Evolutionary conservation across 306 rosid species (phyloP).

Genomic region (Canavalia gladiata): DNA sequence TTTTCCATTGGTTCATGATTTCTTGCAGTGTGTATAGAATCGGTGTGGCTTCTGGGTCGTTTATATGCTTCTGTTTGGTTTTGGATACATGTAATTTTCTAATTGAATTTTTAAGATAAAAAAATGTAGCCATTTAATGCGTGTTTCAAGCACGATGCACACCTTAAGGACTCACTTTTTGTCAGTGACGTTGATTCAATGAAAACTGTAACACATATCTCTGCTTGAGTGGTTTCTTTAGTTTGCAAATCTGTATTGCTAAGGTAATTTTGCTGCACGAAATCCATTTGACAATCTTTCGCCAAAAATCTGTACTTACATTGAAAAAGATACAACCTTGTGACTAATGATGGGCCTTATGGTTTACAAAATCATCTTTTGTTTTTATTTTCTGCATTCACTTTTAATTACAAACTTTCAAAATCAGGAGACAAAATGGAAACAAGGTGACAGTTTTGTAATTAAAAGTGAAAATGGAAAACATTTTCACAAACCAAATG

Average conservation of each 20-base stretch:
- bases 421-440: too few relatives aligned
- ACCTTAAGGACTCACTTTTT: not conserved
- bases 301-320: too few relatives aligned
- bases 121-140: not conserved
- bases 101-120: not conserved
- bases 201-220: not conserved
- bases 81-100: not conserved
- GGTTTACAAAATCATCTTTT: too few relatives aligned
- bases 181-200: too few relatives aligned
- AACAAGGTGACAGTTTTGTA: too few relatives aligned
- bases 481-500: too few relatives aligned
- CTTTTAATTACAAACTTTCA: too few relatives aligned
- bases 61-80: not conserved
- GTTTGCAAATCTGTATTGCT: not conserved
- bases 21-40: not conserved
- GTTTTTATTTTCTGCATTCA: too few relatives aligned
- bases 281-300: not conserved
- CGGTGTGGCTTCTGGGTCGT: not conserved
- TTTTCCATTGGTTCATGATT: not conserved
- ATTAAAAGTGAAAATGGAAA: too few relatives aligned
- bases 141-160: not conserved
- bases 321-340: not conserved
- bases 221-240: not conserved
- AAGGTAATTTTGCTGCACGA: not conserved
- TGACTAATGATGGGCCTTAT: not conserved